phyloP scores from a whole-genome alignment of 1,284 basidiomycete genomes.

The Cerioporus squamosus region DNA sequence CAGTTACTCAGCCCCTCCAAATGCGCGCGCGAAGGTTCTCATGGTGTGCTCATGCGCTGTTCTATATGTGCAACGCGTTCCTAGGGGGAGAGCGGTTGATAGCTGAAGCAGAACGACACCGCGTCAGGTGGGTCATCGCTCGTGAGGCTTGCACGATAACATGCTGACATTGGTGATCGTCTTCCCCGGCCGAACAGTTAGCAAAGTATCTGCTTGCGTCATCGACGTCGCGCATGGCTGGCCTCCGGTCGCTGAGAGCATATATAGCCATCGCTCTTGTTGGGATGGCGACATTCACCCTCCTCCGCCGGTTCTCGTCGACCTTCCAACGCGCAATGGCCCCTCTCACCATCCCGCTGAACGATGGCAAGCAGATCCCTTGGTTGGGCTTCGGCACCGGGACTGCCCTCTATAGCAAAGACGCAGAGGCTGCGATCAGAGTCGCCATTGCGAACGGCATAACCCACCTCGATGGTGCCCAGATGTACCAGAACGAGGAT shows the following conservation, averaged over 20 bases:
- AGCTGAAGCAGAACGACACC: not conserved
- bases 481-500: constrained; percentile 67
- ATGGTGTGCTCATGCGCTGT: not conserved
- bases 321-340: constrained; percentile 35
- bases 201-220: no score
- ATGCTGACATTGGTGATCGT: not conserved
- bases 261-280: constrained; percentile 22
- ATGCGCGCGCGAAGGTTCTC: no score
- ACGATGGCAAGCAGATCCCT: constrained; percentile 61
- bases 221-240: not conserved
- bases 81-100: no score
- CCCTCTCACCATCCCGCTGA: constrained; percentile 50
- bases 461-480: constrained; percentile 75
- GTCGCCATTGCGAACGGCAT: constrained; percentile 65
- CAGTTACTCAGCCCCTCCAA: no score
- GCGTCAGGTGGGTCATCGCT: not conserved
- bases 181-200: no score
- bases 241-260: constrained; percentile 8
- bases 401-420: constrained; percentile 56
- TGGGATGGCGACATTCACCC: constrained; percentile 20
- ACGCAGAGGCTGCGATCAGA: constrained; percentile 53
- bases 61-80: no score
- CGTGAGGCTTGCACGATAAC: not conserved
- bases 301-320: constrained; percentile 26
- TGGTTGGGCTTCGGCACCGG: constrained; percentile 76